A percentile compares a stretch with the other conserved stretches of the same genome.
Conservation (phyloP, 2,329 filamentous ascomycete genomes). For the Claviceps sorghi region DNA sequence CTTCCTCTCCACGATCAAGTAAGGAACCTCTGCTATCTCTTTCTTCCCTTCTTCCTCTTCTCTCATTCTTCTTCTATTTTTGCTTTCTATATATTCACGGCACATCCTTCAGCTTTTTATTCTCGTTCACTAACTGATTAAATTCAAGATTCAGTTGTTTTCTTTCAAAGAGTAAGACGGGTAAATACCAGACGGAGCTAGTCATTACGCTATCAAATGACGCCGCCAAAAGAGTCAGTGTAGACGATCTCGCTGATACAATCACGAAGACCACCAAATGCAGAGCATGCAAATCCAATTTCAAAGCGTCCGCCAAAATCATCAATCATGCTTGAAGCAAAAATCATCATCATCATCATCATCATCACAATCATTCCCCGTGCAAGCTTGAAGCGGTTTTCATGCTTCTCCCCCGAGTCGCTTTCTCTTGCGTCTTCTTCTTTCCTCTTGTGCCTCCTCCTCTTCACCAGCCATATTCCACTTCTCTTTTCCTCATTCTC, state of each 20-base stretch:
- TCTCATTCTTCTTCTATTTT: not conserved
- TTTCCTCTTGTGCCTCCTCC: not conserved
- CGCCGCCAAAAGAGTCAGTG: slow-evolving; percentile 16
- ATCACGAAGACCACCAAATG: slow-evolving; percentile 22
- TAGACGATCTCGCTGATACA: slow-evolving; percentile 18
- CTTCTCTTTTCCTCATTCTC: no score
- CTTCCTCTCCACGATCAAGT: slow-evolving; percentile 26
- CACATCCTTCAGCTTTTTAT: not conserved
- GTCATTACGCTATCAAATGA: slow-evolving; percentile 19
- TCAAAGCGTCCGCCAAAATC: slow-evolving; percentile 20
- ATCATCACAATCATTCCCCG: slow-evolving; percentile 1
- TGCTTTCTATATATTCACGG: not conserved
- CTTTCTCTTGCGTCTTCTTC: no score
- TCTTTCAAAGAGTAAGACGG: slow-evolving; percentile 8
- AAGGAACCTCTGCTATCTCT: slow-evolving; percentile 1
- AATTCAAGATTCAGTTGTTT: slow-evolving; percentile 2
- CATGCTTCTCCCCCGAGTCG: not conserved
- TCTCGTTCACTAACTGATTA: not conserved
- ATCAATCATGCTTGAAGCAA: slow-evolving; percentile 11
- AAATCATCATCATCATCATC: not conserved
- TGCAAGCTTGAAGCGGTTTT: not conserved
- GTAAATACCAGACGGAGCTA: slow-evolving; percentile 23
- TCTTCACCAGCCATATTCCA: not conserved
- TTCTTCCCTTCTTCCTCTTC: not conserved
- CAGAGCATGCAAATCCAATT: slow-evolving; percentile 15